phyloP scores from a whole-genome alignment of 192 early-diverging fungal species.

The Backusella luteola region DNA sequence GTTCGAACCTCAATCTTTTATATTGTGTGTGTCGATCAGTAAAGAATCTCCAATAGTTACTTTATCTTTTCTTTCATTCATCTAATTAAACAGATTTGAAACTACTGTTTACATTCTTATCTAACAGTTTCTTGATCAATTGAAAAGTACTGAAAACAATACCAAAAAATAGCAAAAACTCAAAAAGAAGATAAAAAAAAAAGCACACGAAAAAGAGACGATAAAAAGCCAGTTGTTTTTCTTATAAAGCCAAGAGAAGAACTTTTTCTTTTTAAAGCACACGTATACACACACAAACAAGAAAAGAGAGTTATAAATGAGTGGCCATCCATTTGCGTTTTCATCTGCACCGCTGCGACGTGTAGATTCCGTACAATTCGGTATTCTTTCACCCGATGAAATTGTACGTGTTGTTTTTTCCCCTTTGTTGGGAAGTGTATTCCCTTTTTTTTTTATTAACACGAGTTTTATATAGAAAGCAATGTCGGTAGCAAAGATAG shows the following conservation, averaged over 20 bases:
- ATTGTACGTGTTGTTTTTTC: slow-evolving; percentile 62
- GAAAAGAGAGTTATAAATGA: slow-evolving; percentile 39
- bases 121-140: not conserved
- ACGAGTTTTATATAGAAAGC: slow-evolving; percentile 64
- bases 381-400: slow-evolving; percentile 93
- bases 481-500: slow-evolving; percentile 96
- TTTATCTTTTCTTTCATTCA: not conserved
- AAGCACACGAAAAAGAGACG: not conserved
- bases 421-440: not conserved
- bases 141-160: not conserved
- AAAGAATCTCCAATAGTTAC: not conserved
- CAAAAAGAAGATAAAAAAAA: not conserved
- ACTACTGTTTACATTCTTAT: not conserved
- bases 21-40: slow-evolving; percentile 7
- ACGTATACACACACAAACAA: not conserved
- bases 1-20: slow-evolving; percentile 9
- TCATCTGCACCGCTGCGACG: slow-evolving; percentile 81
- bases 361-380: slow-evolving; percentile 93
- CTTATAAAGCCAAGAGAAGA: not conserved
- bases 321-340: slow-evolving; percentile 62
- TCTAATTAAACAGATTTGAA: not conserved
- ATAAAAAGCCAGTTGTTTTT: not conserved
- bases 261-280: not conserved
- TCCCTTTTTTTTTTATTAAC: slow-evolving; percentile 18
- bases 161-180: not conserved